Evolutionary conservation across 1,284 basidiomycete genomes (phyloP).

Genomic region (Lignosus rhinocerotis): DNA sequence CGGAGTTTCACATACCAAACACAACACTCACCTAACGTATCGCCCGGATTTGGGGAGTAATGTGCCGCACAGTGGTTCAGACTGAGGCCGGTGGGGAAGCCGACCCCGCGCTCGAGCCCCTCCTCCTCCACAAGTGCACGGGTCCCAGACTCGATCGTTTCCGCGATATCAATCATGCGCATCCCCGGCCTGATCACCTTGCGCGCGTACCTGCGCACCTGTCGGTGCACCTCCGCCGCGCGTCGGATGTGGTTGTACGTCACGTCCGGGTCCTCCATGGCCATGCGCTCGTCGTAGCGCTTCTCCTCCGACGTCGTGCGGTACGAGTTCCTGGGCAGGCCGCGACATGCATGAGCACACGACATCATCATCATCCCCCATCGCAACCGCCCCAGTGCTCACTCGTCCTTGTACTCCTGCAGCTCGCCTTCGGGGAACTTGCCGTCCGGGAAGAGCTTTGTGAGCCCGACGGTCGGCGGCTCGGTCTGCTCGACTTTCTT

Average conservation of each 20-base stretch:
- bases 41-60: constrained; percentile 95
- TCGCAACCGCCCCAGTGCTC: constrained; percentile 30
- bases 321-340: constrained; percentile 68
- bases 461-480: constrained; percentile 89
- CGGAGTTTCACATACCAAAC: neutral
- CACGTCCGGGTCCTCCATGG: constrained; percentile 75
- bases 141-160: constrained; percentile 91
- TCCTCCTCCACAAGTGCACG: constrained; percentile 90
- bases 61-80: constrained; percentile 96
- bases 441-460: constrained; percentile 87
- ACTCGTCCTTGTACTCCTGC: constrained; percentile 92
- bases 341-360: neutral
- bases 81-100: constrained; percentile 96
- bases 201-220: constrained; percentile 84
- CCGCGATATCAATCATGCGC: constrained; percentile 93
- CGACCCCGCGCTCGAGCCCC: constrained; percentile 84
- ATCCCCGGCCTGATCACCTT: constrained; percentile 90
- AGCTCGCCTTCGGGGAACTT: constrained; percentile 92
- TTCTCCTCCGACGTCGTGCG: constrained; percentile 92
- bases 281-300: constrained; percentile 78
- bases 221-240: constrained; percentile 95
- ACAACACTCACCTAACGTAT: constrained; percentile 72
- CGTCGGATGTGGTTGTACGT: constrained; percentile 90
- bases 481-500: constrained; percentile 84
- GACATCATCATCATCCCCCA: neutral